A percentile compares a stretch with the other conserved stretches of the same genome.
Evolutionary conservation across 225 moss, liverwort and hornwort species (phyloP).

Genomic region (Polytrichum formosum): DNA sequence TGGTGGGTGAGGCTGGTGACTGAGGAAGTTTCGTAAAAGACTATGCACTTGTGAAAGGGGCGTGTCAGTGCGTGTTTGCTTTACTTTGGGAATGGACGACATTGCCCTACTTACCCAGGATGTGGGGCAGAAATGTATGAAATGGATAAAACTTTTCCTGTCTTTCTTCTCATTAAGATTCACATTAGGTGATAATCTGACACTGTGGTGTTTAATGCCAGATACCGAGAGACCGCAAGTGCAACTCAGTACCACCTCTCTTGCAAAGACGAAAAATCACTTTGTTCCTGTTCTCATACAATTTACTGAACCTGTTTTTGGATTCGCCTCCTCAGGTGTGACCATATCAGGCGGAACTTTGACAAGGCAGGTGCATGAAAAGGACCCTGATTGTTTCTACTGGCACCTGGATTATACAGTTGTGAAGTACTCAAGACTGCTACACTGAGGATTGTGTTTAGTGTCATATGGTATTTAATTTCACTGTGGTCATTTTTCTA

Average conservation of each 20-base stretch:
- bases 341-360: constrained; percentile 60
- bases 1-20: too few species aligned
- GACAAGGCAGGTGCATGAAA: constrained; percentile 39
- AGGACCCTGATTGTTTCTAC: too few species aligned
- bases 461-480: too few species aligned
- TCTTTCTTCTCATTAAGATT: too few species aligned
- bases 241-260: constrained; percentile 63
- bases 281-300: constrained; percentile 57
- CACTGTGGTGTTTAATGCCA: constrained; percentile 27
- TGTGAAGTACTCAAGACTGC: too few species aligned
- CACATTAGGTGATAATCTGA: not conserved
- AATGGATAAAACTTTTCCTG: too few species aligned
- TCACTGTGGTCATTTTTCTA: too few species aligned
- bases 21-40: too few species aligned
- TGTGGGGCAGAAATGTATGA: too few species aligned
- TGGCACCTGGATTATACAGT: too few species aligned
- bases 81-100: not conserved
- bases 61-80: not conserved
- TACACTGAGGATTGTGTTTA: too few species aligned
- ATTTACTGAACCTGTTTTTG: constrained; percentile 72
- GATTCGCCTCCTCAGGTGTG: constrained; percentile 58
- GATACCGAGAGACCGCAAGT: constrained; percentile 66
- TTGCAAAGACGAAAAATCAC: constrained; percentile 61
- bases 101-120: too few species aligned
- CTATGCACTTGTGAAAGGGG: not conserved